phyloP scores from a whole-genome alignment of 257 asterid genomes.

The Ballota nigra region DNA sequence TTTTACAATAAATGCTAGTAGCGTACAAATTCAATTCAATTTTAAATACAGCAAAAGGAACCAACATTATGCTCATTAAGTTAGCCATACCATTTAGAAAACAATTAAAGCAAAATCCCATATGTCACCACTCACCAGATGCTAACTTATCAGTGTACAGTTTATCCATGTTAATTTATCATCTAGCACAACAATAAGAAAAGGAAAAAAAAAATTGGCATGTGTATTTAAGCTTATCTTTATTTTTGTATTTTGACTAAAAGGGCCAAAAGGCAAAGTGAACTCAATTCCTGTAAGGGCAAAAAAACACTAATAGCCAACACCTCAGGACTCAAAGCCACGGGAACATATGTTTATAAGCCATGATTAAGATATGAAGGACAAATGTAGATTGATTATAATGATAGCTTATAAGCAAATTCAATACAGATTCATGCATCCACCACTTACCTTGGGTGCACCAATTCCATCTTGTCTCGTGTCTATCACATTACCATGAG shows the following conservation, averaged over 20 bases:
- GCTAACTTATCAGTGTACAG: neutral
- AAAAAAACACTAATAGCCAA: neutral
- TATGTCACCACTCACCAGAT: neutral
- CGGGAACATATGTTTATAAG: neutral
- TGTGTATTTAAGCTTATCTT: neutral
- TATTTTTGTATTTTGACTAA: neutral
- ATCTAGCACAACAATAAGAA: neutral
- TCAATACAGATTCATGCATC: constrained; percentile 12
- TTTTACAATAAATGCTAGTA: neutral
- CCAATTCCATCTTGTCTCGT: constrained; percentile 84
- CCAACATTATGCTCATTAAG: neutral
- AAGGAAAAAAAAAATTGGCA: neutral
- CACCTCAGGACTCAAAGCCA: neutral
- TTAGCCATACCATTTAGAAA: neutral
- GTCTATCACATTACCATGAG: constrained; percentile 78
- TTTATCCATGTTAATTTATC: neutral
- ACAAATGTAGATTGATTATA: neutral
- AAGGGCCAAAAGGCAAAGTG: neutral
- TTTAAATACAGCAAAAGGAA: neutral
- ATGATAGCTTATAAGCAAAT: constrained; percentile 9
- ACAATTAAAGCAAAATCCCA: constrained; percentile 6
- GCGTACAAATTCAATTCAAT: neutral
- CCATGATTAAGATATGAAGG: neutral
- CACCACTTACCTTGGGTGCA: constrained; percentile 77
- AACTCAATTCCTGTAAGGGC: neutral